phyloP scores from a whole-genome alignment of 495 filamentous ascomycete genomes.

The Aspergillus ellipticus region DNA sequence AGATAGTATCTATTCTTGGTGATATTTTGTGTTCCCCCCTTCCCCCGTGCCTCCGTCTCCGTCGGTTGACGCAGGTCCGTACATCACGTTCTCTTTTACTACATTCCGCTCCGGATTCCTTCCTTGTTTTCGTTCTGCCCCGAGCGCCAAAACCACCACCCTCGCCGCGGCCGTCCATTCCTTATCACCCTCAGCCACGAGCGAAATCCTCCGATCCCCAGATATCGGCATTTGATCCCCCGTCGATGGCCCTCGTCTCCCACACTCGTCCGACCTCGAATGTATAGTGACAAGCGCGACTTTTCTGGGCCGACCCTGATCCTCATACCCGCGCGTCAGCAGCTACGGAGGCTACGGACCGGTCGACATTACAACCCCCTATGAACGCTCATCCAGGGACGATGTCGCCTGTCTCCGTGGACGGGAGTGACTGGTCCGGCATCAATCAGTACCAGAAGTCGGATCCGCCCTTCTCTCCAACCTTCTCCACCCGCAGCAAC shows the following conservation, averaged over 20 bases:
- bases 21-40: not conserved
- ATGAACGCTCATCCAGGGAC: conserved; percentile 65
- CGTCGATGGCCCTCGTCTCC: conserved; percentile 12
- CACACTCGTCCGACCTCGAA: conserved; percentile 11
- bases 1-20: not conserved
- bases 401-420: conserved; percentile 79
- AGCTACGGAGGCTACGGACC: not conserved
- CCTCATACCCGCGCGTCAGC: not conserved
- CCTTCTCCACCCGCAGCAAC: conserved; percentile 53
- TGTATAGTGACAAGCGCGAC: conserved; percentile 14
- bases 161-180: not conserved
- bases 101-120: conserved; percentile 2
- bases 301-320: not conserved
- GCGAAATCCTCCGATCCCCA: conserved; percentile 5
- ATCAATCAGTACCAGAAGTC: conserved; percentile 67
- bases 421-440: conserved; percentile 84
- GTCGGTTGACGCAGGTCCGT: not conserved
- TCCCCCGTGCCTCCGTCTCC: not conserved
- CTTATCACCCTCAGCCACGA: conserved; percentile 13
- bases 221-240: conserved; percentile 3
- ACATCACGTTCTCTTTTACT: not conserved
- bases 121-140: conserved; percentile 20
- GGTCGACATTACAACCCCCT: conserved; percentile 14
- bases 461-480: conserved; percentile 52
- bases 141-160: not conserved